Conservation (phyloP, 2,329 filamentous ascomycete species). For the Aaosphaeria arxii region DNA sequence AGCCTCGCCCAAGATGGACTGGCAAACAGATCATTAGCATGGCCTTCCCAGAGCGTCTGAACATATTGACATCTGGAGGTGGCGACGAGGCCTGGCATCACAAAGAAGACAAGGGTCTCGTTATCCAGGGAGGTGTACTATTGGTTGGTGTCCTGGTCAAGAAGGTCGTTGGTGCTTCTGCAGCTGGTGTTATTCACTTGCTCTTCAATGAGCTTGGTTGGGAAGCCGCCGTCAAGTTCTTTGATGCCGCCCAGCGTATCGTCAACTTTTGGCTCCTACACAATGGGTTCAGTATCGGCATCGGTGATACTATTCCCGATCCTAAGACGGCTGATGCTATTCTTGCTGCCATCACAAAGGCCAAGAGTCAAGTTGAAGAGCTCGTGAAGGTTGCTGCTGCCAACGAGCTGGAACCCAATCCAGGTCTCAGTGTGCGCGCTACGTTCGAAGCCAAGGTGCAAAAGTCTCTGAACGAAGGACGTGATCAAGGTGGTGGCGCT, state of each 20-base stretch:
- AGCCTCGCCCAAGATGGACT: constrained; percentile 90
- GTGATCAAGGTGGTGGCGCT: constrained; percentile 91
- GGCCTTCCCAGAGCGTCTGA: constrained; percentile 84
- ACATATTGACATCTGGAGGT: constrained; percentile 62
- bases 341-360: constrained; percentile 72
- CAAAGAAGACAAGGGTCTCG: constrained; percentile 70
- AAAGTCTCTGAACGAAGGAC: constrained; percentile 87
- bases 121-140: constrained; percentile 83
- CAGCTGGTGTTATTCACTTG: constrained; percentile 89
- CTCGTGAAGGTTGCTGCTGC: constrained; percentile 77
- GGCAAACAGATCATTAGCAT: constrained; percentile 97
- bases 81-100: constrained; percentile 62
- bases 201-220: constrained; percentile 94
- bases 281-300: constrained; percentile 95
- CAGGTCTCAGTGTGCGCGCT: constrained; percentile 97
- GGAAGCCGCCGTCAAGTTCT: constrained; percentile 84
- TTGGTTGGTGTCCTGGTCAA: constrained; percentile 90
- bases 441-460: constrained; percentile 98
- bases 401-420: constrained; percentile 85
- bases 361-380: constrained; percentile 76
- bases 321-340: constrained; percentile 79
- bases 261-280: constrained; percentile 97
- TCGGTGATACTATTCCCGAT: constrained; percentile 96
- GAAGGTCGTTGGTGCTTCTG: constrained; percentile 87
- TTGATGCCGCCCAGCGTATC: constrained; percentile 91